Conservation (phyloP, 305 asterid species). For the Andrographis paniculata region DNA sequence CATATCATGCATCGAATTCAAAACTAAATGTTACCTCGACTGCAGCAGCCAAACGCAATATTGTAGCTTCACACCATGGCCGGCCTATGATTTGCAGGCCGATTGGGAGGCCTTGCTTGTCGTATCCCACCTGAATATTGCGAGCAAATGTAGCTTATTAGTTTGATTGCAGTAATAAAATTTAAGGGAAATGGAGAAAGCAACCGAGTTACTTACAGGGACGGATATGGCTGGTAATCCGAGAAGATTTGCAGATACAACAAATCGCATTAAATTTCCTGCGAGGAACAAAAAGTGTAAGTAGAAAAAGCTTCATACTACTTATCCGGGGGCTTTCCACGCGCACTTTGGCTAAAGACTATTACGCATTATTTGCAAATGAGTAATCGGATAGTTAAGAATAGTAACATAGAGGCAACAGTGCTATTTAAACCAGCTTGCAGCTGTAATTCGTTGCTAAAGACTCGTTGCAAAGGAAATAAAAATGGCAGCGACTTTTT, state of each 20-base stretch:
- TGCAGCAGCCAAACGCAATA: constrained; percentile 81
- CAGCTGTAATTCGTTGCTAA: too few relatives aligned
- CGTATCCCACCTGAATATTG: constrained; percentile 71
- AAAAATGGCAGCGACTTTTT: too few relatives aligned
- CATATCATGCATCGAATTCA: too few relatives aligned
- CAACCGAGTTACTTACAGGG: constrained; percentile 53
- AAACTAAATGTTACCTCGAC: constrained; percentile 49
- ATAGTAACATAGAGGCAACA: too few relatives aligned
- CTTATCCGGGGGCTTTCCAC: too few relatives aligned
- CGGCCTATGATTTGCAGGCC: constrained; percentile 93
- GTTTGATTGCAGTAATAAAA: neutral
- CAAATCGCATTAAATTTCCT: constrained; percentile 86
- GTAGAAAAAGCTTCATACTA: too few relatives aligned
- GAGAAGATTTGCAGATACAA: constrained; percentile 68
- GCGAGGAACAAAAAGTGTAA: constrained; percentile 13
- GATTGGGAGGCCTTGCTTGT: constrained; percentile 91
- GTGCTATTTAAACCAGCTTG: too few relatives aligned
- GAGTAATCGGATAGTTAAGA: too few relatives aligned
- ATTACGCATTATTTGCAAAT: too few relatives aligned
- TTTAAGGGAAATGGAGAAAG: constrained; percentile 1
- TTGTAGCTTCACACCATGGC: constrained; percentile 95
- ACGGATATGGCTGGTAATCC: constrained; percentile 91
- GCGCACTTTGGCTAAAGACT: too few relatives aligned
- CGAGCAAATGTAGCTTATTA: constrained; percentile 1
- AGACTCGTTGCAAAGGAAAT: too few relatives aligned